Conservation (phyloP, 805 yeast species). For the Candida hispaniensis region DNA sequence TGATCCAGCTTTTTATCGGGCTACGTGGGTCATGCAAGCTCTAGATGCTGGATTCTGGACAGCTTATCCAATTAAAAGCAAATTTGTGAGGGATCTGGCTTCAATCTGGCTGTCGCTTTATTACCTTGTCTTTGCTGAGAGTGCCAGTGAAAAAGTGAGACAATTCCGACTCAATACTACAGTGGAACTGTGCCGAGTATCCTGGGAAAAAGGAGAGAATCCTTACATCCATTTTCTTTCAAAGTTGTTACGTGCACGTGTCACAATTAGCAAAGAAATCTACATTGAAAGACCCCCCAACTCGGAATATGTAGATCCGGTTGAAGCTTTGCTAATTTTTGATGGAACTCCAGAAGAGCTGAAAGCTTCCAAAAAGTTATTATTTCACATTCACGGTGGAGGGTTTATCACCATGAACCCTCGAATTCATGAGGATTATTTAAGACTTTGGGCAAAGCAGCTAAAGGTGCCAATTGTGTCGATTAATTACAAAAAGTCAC, state of each 20-base stretch:
- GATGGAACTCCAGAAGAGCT: slow-evolving; percentile 24
- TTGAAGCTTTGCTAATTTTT: slow-evolving; percentile 21
- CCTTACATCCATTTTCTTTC: slow-evolving; percentile 21
- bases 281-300: slow-evolving; percentile 21
- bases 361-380: slow-evolving; percentile 19
- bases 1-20: slow-evolving; percentile 23
- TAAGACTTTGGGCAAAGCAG: slow-evolving; percentile 20
- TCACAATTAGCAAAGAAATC: slow-evolving; percentile 17
- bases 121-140: slow-evolving; percentile 26
- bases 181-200: slow-evolving; percentile 23
- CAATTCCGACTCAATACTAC: slow-evolving; percentile 23
- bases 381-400: slow-evolving; percentile 25
- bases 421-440: slow-evolving; percentile 22
- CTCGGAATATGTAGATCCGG: slow-evolving; percentile 19
- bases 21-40: slow-evolving; percentile 26
- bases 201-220: slow-evolving; percentile 26
- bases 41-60: slow-evolving; percentile 29
- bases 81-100: slow-evolving; percentile 21
- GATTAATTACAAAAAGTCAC: slow-evolving; percentile 43
- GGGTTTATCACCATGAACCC: slow-evolving; percentile 26
- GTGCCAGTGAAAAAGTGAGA: slow-evolving; percentile 25
- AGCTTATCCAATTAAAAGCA: slow-evolving; percentile 24
- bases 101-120: slow-evolving; percentile 23
- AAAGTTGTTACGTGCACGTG: slow-evolving; percentile 19
- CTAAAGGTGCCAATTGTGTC: slow-evolving; percentile 24